Conservation (phyloP, 768 basidiomycete species). For the Leucosporidium scottii region DNA sequence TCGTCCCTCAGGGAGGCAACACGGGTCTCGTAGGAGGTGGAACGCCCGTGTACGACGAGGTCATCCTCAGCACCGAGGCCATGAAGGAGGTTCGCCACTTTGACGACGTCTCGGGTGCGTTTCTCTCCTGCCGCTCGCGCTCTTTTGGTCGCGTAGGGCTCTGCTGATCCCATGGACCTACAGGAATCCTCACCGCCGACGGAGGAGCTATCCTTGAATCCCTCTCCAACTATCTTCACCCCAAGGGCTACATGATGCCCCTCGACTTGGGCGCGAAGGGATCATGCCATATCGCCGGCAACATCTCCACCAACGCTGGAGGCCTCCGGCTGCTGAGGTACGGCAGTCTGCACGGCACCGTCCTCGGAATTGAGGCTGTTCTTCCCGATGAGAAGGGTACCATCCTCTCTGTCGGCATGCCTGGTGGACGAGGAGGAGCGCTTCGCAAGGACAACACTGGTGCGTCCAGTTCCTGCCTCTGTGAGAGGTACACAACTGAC, state of each 20-base stretch:
- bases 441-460: constrained; percentile 97
- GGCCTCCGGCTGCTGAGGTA: constrained; percentile 91
- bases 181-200: constrained; percentile 75
- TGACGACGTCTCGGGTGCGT: constrained; percentile 45
- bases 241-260: constrained; percentile 90
- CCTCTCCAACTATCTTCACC: constrained; percentile 74
- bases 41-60: constrained; percentile 77
- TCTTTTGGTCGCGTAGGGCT: background rate
- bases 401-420: constrained; percentile 78
- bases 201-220: constrained; percentile 89
- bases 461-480: background rate
- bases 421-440: constrained; percentile 40
- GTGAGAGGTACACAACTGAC: background rate
- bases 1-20: constrained; percentile 97
- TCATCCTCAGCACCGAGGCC: constrained; percentile 64
- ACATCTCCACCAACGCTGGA: constrained; percentile 93
- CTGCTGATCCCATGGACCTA: background rate
- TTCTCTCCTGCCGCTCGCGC: background rate
- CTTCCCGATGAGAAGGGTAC: constrained; percentile 76
- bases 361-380: constrained; percentile 91
- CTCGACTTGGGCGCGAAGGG: constrained; percentile 40
- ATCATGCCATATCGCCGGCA: constrained; percentile 90
- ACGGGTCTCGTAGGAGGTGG: constrained; percentile 93
- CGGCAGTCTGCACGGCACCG: constrained; percentile 88
- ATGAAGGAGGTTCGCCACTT: constrained; percentile 56